Conservation (phyloP, 768 basidiomycete genomes). For the Lanmaoa pseudosensibilis region DNA sequence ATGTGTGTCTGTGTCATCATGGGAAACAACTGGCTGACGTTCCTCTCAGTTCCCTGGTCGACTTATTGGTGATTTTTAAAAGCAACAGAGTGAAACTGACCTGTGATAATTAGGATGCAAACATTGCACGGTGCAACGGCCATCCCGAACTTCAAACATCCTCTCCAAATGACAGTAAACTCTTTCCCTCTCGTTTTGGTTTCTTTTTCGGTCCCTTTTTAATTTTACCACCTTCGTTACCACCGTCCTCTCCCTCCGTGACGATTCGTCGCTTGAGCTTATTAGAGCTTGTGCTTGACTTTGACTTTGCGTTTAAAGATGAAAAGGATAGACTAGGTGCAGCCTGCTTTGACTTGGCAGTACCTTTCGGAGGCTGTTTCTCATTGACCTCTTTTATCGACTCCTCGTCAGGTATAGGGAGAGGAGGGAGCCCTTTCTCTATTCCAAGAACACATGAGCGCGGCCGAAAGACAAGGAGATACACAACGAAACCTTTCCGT, state of each 20-base stretch:
- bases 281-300: slow-evolving; percentile 24
- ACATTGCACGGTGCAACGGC: neutral
- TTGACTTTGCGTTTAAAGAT: slow-evolving; percentile 31
- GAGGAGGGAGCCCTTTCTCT: slow-evolving; percentile 64
- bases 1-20: neutral
- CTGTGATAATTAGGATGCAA: neutral
- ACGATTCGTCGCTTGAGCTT: slow-evolving; percentile 39
- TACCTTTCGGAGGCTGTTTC: slow-evolving; percentile 15
- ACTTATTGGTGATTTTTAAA: neutral
- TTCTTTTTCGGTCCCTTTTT: slow-evolving; percentile 51
- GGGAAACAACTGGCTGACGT: neutral
- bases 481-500: slow-evolving; percentile 56
- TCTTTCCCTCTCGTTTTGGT: slow-evolving; percentile 46
- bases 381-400: slow-evolving; percentile 31
- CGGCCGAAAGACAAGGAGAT: neutral
- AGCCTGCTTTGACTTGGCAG: slow-evolving; percentile 25
- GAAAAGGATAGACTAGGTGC: slow-evolving; percentile 40
- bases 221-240: slow-evolving; percentile 17
- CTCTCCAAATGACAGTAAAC: slow-evolving; percentile 38
- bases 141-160: slow-evolving; percentile 25
- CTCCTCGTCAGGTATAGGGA: slow-evolving; percentile 41
- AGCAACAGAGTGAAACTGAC: slow-evolving; percentile 4
- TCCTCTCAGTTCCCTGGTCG: neutral
- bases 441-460: slow-evolving; percentile 4
- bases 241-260: slow-evolving; percentile 33